Evolutionary conservation across 768 basidiomycete species (phyloP).

Genomic region (Pisolithus tinctorius): DNA sequence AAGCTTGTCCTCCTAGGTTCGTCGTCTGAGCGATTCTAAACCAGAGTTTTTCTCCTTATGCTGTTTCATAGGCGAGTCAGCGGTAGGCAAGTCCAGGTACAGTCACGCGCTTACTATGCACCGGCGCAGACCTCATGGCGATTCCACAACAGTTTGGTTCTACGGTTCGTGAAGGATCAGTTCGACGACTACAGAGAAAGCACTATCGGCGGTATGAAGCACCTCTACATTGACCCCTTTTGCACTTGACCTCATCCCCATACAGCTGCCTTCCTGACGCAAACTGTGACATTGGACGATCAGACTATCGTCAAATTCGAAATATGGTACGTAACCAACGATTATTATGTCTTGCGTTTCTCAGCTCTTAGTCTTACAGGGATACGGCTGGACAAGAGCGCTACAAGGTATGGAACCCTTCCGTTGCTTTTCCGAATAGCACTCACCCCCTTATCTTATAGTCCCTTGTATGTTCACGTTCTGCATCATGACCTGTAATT

Average conservation of each 20-base stretch:
- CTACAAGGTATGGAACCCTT: slow-evolving; percentile 59
- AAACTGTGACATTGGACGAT: slow-evolving; percentile 88
- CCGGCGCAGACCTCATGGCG: slow-evolving; percentile 18
- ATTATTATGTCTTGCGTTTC: slow-evolving; percentile 4
- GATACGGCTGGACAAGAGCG: slow-evolving; percentile 95
- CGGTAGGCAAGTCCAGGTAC: slow-evolving; percentile 95
- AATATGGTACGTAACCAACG: slow-evolving; percentile 66
- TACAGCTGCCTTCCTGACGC: slow-evolving; percentile 94
- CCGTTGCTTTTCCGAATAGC: background rate
- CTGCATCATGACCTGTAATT: background rate
- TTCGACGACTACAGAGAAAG: slow-evolving; percentile 95
- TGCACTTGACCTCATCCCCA: slow-evolving; percentile 12
- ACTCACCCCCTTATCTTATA: slow-evolving; percentile 8
- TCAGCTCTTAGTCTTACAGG: slow-evolving; percentile 37
- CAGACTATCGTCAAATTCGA: slow-evolving; percentile 95
- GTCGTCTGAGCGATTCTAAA: slow-evolving; percentile 14
- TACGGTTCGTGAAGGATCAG: slow-evolving; percentile 95
- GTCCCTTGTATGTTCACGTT: slow-evolving; percentile 39
- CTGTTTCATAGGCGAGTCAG: slow-evolving; percentile 72
- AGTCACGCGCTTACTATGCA: slow-evolving; percentile 6
- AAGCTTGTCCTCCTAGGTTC: slow-evolving; percentile 93
- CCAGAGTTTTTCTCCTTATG: slow-evolving; percentile 6
- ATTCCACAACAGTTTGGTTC: slow-evolving; percentile 60
- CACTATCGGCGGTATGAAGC: slow-evolving; percentile 74
- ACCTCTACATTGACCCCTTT: background rate